Percentiles rank a stretch among this genome's conserved stretches.
Conservation (phyloP, 2,329 filamentous ascomycete genomes). For the Arthrinium puccinioides region DNA sequence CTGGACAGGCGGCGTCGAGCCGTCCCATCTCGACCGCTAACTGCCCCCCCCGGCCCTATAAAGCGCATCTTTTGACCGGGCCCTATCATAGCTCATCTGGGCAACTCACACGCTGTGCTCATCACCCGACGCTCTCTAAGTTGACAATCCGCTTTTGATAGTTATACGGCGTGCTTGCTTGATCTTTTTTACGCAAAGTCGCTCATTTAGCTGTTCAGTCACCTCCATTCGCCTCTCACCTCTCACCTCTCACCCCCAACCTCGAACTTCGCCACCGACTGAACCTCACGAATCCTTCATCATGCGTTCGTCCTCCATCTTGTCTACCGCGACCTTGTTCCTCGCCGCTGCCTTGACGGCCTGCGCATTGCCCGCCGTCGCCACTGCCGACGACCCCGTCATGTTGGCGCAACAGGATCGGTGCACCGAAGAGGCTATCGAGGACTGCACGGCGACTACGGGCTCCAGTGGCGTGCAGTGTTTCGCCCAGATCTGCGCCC, state of each 20-base stretch:
- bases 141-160: neutral
- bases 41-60: neutral
- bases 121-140: neutral
- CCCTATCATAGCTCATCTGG: neutral
- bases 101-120: neutral
- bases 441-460: neutral
- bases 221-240: neutral
- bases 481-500: slow-evolving; percentile 1
- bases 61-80: neutral
- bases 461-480: neutral
- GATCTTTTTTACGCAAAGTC: neutral
- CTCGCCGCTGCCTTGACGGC: neutral
- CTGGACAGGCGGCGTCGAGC: neutral
- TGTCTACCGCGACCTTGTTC: neutral
- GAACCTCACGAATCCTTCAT: neutral
- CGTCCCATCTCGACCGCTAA: neutral
- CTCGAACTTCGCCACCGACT: neutral
- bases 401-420: neutral
- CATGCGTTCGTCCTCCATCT: neutral
- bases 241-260: neutral
- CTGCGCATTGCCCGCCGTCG: neutral
- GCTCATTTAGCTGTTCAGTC: neutral
- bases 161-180: neutral
- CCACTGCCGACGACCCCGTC: neutral
- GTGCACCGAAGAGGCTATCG: neutral